phyloP scores from a whole-genome alignment of 2,329 filamentous ascomycete species.

The Ceratocystis lukuohia region DNA sequence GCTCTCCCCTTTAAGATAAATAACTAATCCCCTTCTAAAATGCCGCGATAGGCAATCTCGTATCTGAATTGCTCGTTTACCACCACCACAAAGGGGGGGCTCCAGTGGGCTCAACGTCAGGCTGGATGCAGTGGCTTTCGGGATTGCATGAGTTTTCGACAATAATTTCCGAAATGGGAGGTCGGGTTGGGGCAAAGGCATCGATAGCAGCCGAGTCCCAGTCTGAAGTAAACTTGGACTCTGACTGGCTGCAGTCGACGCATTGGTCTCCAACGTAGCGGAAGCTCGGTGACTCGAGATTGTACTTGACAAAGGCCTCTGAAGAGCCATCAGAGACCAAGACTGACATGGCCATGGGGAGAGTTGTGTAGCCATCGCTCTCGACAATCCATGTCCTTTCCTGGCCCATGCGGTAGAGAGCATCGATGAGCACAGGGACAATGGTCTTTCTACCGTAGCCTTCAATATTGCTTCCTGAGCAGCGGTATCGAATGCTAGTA shows the following conservation, averaged over 20 bases:
- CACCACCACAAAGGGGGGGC: constrained; percentile 7
- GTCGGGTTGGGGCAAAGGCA: neutral
- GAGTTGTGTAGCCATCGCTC: neutral
- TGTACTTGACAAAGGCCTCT: constrained; percentile 10
- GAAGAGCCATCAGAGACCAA: constrained; percentile 8
- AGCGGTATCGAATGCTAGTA: constrained; percentile 12
- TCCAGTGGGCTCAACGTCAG: neutral
- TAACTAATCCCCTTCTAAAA: neutral
- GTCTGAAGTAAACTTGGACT: neutral
- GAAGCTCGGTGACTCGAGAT: neutral
- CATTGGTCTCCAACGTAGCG: constrained; percentile 7
- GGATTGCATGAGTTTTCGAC: constrained; percentile 7
- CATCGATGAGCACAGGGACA: constrained; percentile 13
- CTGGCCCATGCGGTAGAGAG: constrained; percentile 11
- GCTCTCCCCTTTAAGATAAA: neutral
- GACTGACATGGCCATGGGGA: constrained; percentile 10
- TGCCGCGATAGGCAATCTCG: neutral
- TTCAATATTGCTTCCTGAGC: constrained; percentile 9
- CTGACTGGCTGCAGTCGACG: constrained; percentile 3
- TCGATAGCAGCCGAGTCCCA: neutral
- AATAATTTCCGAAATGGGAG: neutral
- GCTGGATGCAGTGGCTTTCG: constrained; percentile 5
- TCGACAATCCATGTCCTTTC: constrained; percentile 5
- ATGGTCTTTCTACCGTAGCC: constrained; percentile 8
- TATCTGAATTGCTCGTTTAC: neutral